Evolutionary conservation across 768 basidiomycete genomes (phyloP).

Genomic region (Phanerochaete sordida): DNA sequence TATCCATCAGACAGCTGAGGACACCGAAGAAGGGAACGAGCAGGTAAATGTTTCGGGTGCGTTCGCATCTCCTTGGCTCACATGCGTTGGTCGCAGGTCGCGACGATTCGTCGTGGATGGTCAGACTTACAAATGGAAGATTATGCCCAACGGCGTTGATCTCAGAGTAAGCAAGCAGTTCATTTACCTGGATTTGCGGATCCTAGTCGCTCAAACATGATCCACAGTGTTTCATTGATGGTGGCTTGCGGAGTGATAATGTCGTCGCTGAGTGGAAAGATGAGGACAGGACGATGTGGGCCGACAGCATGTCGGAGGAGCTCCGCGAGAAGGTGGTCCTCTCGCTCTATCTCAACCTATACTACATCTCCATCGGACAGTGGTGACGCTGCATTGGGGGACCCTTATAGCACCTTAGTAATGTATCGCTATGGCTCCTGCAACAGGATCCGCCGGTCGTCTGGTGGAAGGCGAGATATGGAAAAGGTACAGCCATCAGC

Average conservation of each 20-base stretch:
- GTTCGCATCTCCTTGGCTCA: not conserved
- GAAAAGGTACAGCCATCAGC: not conserved
- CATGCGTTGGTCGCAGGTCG: slow-evolving; percentile 36
- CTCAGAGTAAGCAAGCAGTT: slow-evolving; percentile 50
- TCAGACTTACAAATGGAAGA: slow-evolving; percentile 57
- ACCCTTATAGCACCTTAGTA: not conserved
- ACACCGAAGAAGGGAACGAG: slow-evolving; percentile 45
- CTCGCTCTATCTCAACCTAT: not conserved
- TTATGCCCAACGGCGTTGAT: slow-evolving; percentile 38
- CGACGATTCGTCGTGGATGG: slow-evolving; percentile 49
- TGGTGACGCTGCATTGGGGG: not conserved
- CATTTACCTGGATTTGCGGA: too few species aligned
- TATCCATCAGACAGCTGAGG: slow-evolving; percentile 45
- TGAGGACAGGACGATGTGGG: not conserved
- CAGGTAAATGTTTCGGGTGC: slow-evolving; percentile 26
- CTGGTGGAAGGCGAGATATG: not conserved
- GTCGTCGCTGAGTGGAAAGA: not conserved
- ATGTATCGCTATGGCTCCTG: not conserved
- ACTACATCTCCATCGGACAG: not conserved
- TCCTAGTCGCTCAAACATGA: too few species aligned
- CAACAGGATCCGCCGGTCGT: not conserved
- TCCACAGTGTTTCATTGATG: not conserved
- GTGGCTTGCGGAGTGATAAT: not conserved
- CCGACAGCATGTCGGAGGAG: not conserved
- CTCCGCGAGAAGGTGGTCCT: not conserved